phyloP scores from a whole-genome alignment of 768 basidiomycete genomes.

The Termitomyces sp. region DNA sequence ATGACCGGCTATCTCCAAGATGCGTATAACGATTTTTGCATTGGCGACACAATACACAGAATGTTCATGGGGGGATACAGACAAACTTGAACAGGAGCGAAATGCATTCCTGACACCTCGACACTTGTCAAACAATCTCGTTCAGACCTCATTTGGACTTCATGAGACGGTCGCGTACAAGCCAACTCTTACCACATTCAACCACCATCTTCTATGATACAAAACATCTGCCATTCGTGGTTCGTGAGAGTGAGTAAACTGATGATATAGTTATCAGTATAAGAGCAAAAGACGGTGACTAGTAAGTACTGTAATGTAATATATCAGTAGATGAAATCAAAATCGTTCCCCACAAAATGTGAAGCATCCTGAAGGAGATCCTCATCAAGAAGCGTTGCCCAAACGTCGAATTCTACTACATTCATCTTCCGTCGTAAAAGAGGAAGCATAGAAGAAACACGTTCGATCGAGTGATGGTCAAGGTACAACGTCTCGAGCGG shows the following conservation, averaged over 20 bases:
- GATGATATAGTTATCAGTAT: background rate
- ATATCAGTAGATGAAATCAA: constrained; percentile 5
- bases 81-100: no score
- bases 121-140: no score
- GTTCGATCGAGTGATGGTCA: constrained; percentile 9
- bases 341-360: constrained; percentile 15
- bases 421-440: background rate
- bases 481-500: constrained; percentile 12
- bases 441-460: constrained; percentile 2
- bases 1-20: no score
- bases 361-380: constrained; percentile 9
- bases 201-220: no score
- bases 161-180: no score
- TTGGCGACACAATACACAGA: no score
- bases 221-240: no score
- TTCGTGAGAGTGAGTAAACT: background rate
- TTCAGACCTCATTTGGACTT: no score
- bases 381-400: constrained; percentile 7
- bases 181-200: no score
- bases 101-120: no score
- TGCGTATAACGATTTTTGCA: no score
- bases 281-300: background rate
- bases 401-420: constrained; percentile 12
- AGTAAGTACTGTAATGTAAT: background rate
- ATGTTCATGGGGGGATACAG: no score